Conservation (phyloP, 164 flowering plant species). For the Nelumbo lutea region DNA sequence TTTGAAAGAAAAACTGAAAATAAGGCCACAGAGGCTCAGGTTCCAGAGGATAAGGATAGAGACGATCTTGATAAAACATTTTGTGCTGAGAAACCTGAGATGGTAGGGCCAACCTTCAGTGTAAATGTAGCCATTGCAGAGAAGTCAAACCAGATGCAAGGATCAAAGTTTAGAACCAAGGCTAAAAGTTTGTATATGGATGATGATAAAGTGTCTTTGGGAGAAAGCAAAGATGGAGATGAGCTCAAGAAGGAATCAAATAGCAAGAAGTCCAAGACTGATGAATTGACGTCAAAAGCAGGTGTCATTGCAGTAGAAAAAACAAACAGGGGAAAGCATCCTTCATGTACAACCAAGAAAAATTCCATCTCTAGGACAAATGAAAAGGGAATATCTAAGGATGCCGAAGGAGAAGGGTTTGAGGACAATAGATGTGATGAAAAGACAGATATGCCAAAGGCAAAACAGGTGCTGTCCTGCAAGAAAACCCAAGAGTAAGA, state of each 20-base stretch:
- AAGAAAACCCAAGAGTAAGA: constrained; percentile 15
- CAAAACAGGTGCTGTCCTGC: constrained; percentile 6
- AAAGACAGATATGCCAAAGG: constrained; percentile 6
- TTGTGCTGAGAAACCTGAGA: constrained; percentile 17
- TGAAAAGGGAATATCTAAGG: constrained; percentile 9
- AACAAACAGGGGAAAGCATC: constrained; percentile 18
- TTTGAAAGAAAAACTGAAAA: background rate
- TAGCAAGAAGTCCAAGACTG: constrained; percentile 13
- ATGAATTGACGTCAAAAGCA: constrained; percentile 7
- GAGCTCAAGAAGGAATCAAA: constrained; percentile 10
- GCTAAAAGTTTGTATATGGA: background rate
- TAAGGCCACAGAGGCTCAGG: constrained; percentile 43
- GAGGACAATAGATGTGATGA: constrained; percentile 6
- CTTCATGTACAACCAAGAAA: constrained; percentile 23
- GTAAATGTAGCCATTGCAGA: constrained; percentile 11
- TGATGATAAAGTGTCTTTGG: constrained; percentile 6
- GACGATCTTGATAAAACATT: constrained; percentile 11
- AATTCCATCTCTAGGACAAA: constrained; percentile 7
- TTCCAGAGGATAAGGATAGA: constrained; percentile 34
- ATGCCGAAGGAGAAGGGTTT: constrained; percentile 9
- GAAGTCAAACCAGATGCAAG: background rate
- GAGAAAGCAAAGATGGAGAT: background rate
- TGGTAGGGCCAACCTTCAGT: constrained; percentile 3
- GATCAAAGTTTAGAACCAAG: background rate
- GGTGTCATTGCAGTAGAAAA: constrained; percentile 14